Conservation (phyloP, 495 filamentous ascomycete genomes). For the Neurospora pannonica region DNA sequence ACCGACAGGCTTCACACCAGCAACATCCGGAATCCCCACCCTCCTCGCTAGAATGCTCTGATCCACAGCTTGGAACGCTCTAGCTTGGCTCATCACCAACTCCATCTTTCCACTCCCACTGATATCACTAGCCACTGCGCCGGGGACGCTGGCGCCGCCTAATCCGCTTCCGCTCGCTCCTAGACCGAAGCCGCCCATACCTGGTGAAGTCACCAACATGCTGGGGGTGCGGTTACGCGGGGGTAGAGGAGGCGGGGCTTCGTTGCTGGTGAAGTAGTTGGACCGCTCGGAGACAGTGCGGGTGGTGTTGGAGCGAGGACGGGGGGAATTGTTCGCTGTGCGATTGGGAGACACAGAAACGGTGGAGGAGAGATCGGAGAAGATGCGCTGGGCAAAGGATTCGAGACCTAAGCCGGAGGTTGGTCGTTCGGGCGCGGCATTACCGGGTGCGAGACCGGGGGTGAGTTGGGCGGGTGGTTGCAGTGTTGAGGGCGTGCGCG, state of each 20-base stretch:
- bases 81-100: slow-evolving; percentile 30
- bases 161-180: not conserved
- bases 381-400: slow-evolving; percentile 46
- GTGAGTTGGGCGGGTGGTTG: not conserved
- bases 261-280: not conserved
- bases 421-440: slow-evolving; percentile 30
- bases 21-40: slow-evolving; percentile 29
- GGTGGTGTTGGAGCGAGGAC: not conserved
- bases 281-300: not conserved
- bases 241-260: not conserved
- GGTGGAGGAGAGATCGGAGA: slow-evolving; percentile 33
- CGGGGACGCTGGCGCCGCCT: not conserved
- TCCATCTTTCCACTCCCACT: not conserved
- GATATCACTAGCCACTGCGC: slow-evolving; percentile 8
- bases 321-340: not conserved
- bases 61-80: slow-evolving; percentile 43
- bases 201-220: not conserved
- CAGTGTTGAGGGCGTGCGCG: not conserved
- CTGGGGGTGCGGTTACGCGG: not conserved
- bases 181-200: not conserved
- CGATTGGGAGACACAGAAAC: not conserved
- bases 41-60: slow-evolving; percentile 41
- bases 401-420: slow-evolving; percentile 31
- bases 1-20: too few relatives aligned
- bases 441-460: slow-evolving; percentile 5